Evolutionary conservation across 257 asterid species (phyloP), one percentile per base, ranked within the genome.

Genomic region (Verbena officinalis): DNA sequence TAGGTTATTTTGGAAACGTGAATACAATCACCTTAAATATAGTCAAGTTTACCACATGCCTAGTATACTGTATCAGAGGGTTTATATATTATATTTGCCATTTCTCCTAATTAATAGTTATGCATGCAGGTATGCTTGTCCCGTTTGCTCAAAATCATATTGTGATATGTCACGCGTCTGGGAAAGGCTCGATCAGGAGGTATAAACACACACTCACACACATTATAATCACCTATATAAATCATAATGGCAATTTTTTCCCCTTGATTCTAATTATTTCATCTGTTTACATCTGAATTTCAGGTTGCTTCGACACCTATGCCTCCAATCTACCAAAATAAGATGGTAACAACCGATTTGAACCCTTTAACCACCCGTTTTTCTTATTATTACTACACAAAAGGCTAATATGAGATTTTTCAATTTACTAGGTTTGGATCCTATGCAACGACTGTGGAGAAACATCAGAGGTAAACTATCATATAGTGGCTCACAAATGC

Each of bases 361-460:
- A 63, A 51, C 33, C 30, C 0, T 33, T 16, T 3, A 3, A 20
- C n/a, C 5, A 27, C n/a, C n/a, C n/a, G n/a, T n/a, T 27, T 22
- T 19, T 16, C 15, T 27, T 52, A 0, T 14, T 23, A 4, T 9
- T 38, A 30, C 9, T 14, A 22, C 5, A 50, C 4, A 45, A n/a
- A 12, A 9, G 33, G 12, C 22, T 36, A 36, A 36, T 44, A 12
- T 19, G 4, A 65, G 34, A 34, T 16, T 5, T 3, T 21, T 4
- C 54, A 13, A 7, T 7, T 27, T 11, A 44, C 31, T 60, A 86
- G 95, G 89, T 87, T 0, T 87, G 95, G 95, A 87, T 84, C 27
- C 84, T 87, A 0, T 87, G 92, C 72, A 87, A 87, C 22, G 95
- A 87, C 69, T 87, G 95, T 46, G 81, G 87, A 6, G 83, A 75